phyloP scores from a whole-genome alignment of 208 protist genomes.

The Leptomonas pyrrhocoris region DNA sequence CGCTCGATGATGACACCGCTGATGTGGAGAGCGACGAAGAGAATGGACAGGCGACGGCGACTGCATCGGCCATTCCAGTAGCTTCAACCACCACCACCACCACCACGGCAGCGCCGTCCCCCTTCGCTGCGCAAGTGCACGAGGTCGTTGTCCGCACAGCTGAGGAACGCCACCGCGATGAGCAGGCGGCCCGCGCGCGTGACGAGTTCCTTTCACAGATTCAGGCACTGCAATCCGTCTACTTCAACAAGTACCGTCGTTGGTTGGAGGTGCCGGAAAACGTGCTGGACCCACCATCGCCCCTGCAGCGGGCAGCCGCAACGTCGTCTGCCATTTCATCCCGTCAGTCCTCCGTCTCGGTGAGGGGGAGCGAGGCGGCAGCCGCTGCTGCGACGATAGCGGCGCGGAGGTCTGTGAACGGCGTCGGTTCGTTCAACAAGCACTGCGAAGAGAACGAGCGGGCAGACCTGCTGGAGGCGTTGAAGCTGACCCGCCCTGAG shows the following conservation, averaged over 20 bases:
- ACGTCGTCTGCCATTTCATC: constrained; percentile 4
- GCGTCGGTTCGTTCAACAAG: not conserved
- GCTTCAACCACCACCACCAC: not conserved
- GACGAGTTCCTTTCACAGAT: constrained; percentile 76
- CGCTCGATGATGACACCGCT: constrained; percentile 44
- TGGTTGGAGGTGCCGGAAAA: constrained; percentile 85
- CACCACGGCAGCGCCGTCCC: not conserved
- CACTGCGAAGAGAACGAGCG: constrained; percentile 36
- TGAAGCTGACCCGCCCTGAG: not conserved
- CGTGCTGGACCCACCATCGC: constrained; percentile 39
- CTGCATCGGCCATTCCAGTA: too few species aligned
- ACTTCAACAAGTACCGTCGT: constrained; percentile 73
- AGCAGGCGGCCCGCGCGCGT: constrained; percentile 52
- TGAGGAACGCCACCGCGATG: constrained; percentile 53
- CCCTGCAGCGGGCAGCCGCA: not conserved
- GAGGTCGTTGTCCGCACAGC: constrained; percentile 57
- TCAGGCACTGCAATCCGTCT: constrained; percentile 76
- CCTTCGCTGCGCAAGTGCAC: constrained; percentile 17
- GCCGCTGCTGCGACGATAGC: not conserved
- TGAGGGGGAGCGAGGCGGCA: not conserved
- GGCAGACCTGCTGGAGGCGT: constrained; percentile 25
- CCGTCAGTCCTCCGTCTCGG: not conserved
- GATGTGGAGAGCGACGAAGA: constrained; percentile 12
- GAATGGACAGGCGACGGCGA: constrained; percentile 4
- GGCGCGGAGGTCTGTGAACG: not conserved